Base-by-base conservation (phyloP, 2,329 filamentous ascomycete species). In the Drechmeria coniospora region DNA sequence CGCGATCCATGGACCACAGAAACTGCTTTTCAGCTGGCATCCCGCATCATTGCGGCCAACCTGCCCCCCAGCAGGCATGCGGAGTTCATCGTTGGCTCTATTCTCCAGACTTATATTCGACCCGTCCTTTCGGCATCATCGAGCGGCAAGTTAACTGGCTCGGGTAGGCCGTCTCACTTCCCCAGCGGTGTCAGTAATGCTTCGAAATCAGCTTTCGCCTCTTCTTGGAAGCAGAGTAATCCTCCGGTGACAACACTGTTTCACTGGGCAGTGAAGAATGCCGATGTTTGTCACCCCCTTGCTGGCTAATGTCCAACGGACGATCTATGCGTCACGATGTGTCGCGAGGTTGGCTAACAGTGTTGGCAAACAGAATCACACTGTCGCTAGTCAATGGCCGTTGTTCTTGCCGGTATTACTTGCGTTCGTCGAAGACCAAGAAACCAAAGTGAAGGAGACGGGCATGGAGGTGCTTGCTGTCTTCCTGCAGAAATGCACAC, bases 351-450 rank as follows among this genome's bases (percentile, higher is more conserved):
- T 30, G 26, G 17, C 29, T 30, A 22, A 23, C 19, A 14, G 4
- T n/a, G 17, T 10, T 9, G 3, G 5, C 12, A 5, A 14, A 29
- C 23, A 40, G 34, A 13, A 23, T 10, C n/a, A 19, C 10, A 11
- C 14, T 26, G 20, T 40, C 14, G 34, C 36, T 38, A 22, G 42
- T 25, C 54, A 73, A 39, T 87, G 79, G 76, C 70, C 71, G 3
- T 54, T 80, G 6, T 68, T 78, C 32, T 65, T 75, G 2, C 81
- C 81, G 1, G 71, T 77, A 0, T 54, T 87, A 4, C 59, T 87
- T 5, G 68, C 71, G 0, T 61, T 87, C 4, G 51, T 74, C 16
- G 79, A 86, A 44, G 76, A 82, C 38, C 45, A 61, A 10, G 58
- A 68, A 14, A 58, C 59, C 0, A 36, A 47, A 3, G 55, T 70